phyloP scores from a whole-genome alignment of 176 grass and related monocot genomes.

The Cymbopogon citratus region DNA sequence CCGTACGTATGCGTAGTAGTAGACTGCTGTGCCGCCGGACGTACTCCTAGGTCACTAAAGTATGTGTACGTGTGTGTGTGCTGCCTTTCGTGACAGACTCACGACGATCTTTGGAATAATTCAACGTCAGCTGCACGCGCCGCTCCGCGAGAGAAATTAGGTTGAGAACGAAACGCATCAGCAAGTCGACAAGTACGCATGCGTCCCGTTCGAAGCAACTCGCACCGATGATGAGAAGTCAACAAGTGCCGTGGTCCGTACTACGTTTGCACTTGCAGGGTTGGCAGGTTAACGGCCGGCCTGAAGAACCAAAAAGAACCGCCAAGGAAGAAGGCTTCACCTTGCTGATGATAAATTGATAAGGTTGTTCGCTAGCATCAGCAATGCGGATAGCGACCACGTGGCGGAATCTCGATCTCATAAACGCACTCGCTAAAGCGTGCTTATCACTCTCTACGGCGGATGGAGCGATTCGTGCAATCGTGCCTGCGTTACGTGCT shows the following conservation, averaged over 20 bases:
- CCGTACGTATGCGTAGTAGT: neutral
- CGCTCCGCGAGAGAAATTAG: neutral
- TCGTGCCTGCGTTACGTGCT: neutral
- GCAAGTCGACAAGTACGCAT: neutral
- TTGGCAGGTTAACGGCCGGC: neutral
- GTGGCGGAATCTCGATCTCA: constrained; percentile 25
- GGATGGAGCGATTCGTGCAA: neutral
- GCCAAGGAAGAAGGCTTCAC: neutral
- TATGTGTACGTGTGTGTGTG: neutral
- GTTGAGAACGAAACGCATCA: neutral
- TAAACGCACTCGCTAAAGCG: constrained; percentile 14
- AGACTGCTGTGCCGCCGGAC: neutral
- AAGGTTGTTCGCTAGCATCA: neutral
- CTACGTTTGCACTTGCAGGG: neutral
- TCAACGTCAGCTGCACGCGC: neutral
- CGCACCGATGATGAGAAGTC: neutral
- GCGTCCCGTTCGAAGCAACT: neutral
- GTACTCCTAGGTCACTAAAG: neutral
- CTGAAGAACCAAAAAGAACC: neutral
- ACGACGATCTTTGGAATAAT: no score
- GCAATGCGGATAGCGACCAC: constrained; percentile 3
- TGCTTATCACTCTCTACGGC: constrained; percentile 22
- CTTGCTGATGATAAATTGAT: neutral
- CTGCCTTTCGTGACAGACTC: neutral
- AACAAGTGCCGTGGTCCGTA: neutral